Conservation (phyloP, 2,329 filamentous ascomycete genomes). For the Coccinonectria pachysandricola region DNA sequence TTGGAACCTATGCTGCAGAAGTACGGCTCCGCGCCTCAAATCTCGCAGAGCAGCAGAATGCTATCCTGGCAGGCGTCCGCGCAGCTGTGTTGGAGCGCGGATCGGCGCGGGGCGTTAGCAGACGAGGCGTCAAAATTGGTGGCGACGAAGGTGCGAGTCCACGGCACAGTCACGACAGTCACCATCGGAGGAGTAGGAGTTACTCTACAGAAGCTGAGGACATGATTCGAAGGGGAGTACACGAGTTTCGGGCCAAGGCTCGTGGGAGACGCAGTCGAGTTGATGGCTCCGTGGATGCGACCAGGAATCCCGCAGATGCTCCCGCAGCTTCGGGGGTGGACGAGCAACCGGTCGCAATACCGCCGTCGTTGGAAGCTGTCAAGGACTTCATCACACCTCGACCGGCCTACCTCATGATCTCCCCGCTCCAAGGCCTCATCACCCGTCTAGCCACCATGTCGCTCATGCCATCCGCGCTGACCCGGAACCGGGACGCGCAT, state of each 20-base stretch:
- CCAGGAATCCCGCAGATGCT: slow-evolving; percentile 5
- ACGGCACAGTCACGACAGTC: slow-evolving; percentile 29
- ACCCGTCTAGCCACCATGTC: slow-evolving; percentile 54
- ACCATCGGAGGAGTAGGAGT: slow-evolving; percentile 18
- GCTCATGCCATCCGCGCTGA: slow-evolving; percentile 27
- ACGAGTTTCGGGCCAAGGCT: slow-evolving; percentile 36
- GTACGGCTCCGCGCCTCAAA: slow-evolving; percentile 60
- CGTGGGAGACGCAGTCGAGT: slow-evolving; percentile 15
- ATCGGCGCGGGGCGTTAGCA: slow-evolving; percentile 15
- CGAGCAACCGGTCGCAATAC: slow-evolving; percentile 21
- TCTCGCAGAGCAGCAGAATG: slow-evolving; percentile 53
- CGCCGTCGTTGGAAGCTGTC: too few relatives aligned
- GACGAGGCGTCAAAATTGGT: slow-evolving; percentile 36
- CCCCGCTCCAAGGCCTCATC: slow-evolving; percentile 52
- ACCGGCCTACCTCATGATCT: slow-evolving; percentile 54
- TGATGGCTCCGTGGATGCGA: slow-evolving; percentile 6
- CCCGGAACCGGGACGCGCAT: slow-evolving; percentile 14
- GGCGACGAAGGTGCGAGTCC: slow-evolving; percentile 35
- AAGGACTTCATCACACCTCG: slow-evolving; percentile 25
- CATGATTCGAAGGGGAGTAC: slow-evolving; percentile 34
- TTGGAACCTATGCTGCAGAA: slow-evolving; percentile 53
- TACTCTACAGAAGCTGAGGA: slow-evolving; percentile 38
- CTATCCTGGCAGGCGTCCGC: slow-evolving; percentile 29
- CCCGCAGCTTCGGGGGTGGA: slow-evolving; percentile 9
- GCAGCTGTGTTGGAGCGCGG: slow-evolving; percentile 21